These are phyloP conservation scores for Aspergillus luchuensis DNA, from an alignment of 2,329 filamentous ascomycete species.

Conservation along the genomic window DNA sequence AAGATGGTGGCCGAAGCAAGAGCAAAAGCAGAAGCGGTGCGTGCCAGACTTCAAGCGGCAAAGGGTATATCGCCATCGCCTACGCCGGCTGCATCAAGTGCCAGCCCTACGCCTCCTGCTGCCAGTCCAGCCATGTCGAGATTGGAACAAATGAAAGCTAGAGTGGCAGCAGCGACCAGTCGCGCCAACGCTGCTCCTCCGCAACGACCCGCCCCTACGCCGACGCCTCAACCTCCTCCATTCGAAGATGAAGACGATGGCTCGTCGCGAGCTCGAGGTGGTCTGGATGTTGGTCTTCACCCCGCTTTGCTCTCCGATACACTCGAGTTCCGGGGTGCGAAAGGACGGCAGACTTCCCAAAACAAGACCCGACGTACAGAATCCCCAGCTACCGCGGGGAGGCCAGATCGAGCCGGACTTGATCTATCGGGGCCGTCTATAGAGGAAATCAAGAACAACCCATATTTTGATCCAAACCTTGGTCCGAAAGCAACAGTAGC, in stretches of 20 bases:
- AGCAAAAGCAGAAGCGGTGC: conserved; percentile 52
- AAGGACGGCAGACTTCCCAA: conserved; percentile 47
- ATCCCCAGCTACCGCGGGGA: conserved; percentile 39
- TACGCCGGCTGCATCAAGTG: conserved; percentile 36
- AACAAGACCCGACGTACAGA: conserved; percentile 58
- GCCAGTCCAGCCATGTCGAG: conserved; percentile 57
- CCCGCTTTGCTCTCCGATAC: conserved; percentile 66
- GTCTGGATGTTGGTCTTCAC: conserved; percentile 74
- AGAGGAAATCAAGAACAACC: conserved; percentile 68
- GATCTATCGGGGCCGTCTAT: conserved; percentile 60
- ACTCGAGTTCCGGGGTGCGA: conserved; percentile 47
- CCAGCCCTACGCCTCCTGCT: conserved; percentile 37
- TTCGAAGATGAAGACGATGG: conserved; percentile 56
- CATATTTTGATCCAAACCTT: conserved; percentile 76
- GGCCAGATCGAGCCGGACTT: conserved; percentile 51
- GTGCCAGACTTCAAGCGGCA: conserved; percentile 47
- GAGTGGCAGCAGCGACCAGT: conserved; percentile 73
- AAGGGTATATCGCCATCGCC: conserved; percentile 28
- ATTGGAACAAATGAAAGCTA: conserved; percentile 77
- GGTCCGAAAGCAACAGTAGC: conserved; percentile 59
- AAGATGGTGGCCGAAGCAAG: conserved; percentile 52
- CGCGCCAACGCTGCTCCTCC: conserved; percentile 47
- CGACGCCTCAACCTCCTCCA: conserved; percentile 36
- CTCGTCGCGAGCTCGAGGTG: conserved; percentile 59
- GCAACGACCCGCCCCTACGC: conserved; percentile 43